These are phyloP conservation scores for Phytophthora ramorum DNA, from an alignment of 352 stramenopile genomes.

Conservation along the genomic window DNA sequence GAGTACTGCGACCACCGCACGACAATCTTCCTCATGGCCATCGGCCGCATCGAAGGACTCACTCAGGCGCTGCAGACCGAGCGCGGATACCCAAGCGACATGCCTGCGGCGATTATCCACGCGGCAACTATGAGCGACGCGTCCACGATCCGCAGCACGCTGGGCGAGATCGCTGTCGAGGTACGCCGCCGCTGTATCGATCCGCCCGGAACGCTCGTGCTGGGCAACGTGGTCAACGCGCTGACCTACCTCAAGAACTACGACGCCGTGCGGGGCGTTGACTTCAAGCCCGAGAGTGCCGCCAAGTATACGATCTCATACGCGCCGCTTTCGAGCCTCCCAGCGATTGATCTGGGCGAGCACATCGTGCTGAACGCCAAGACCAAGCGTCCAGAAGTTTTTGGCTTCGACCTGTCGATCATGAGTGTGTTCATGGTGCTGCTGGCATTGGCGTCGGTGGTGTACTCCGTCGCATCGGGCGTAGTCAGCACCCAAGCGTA, in stretches of 20 bases:
- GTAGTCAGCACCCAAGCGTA: conserved; percentile 22
- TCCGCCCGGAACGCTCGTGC: conserved; percentile 93
- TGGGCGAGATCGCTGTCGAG: conserved; percentile 91
- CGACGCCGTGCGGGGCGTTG: conserved; percentile 47
- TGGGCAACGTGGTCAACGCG: conserved; percentile 93
- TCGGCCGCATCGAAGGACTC: conserved; percentile 93
- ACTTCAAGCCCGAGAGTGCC: conserved; percentile 18
- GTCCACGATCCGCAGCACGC: conserved; percentile 86
- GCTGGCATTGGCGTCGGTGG: conserved; percentile 29
- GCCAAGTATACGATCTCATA: conserved; percentile 79
- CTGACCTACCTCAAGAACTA: conserved; percentile 77
- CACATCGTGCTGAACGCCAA: conserved; percentile 62
- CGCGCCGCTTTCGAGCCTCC: conserved; percentile 51
- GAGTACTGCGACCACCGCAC: conserved; percentile 96
- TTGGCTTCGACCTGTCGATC: conserved; percentile 27
- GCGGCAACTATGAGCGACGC: conserved; percentile 92
- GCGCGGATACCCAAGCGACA: conserved; percentile 89
- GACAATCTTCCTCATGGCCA: conserved; percentile 98
- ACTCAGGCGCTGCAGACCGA: conserved; percentile 79
- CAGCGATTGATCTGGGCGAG: conserved; percentile 60
- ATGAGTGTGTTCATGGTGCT: conserved; percentile 29
- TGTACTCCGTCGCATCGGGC: conserved; percentile 36
- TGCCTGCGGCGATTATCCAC: conserved; percentile 94
- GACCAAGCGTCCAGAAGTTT: conserved; percentile 37
- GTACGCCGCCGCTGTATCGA: conserved; percentile 86